Evolutionary conservation across 306 rosid species (phyloP), one percentile per base, ranked within the genome.

Genomic region (barrel medic (Medicago truncatula)): DNA sequence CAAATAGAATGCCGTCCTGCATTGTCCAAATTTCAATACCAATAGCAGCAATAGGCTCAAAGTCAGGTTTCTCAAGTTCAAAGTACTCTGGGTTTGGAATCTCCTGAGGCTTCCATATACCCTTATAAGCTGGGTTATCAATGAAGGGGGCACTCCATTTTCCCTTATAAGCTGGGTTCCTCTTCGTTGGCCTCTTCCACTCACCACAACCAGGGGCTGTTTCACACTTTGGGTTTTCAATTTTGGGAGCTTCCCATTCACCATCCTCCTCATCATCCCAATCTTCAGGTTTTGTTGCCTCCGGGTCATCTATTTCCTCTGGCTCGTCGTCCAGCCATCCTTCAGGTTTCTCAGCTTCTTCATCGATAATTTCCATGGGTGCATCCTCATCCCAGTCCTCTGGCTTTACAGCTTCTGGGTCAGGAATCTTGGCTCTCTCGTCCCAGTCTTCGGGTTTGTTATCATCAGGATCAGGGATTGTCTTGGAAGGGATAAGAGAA

Each of bases 321-420:
- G 99, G 97, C 77, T 95, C 99, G 25, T 95, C 97, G 73, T 95
- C 99, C 74, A 95, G 83, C 99, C 97, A 95, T 52, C 97, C 99
- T 76, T 95, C 97, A 18, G 97, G 99, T 78, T 95, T 95, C 86
- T 82, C 99, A 11, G 97, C 97, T 57, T 95, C 97, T 70, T 79
- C 97, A 79, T 95, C 99, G 21, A 28, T 83, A 67, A 95, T 95
- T 85, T 95, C 97, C 83, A 89, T 60, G 56, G 99, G 96, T 47
- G 99, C 97, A 70, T 92, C 97, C 88, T 95, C 97, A 38, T 95
- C 99, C 99, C 99, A 95, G 41, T 95, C 99, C 69, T 92, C 99
- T 66, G 99, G 99, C 83, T 95, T 95, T 10, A 85, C 91, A 11
- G 97, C 97, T 81, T 41, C 46, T n/a, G 93, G 86, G 74, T 95